phyloP scores from a whole-genome alignment of 345 rosid genomes.

The Cardiospermum halicacabum region DNA sequence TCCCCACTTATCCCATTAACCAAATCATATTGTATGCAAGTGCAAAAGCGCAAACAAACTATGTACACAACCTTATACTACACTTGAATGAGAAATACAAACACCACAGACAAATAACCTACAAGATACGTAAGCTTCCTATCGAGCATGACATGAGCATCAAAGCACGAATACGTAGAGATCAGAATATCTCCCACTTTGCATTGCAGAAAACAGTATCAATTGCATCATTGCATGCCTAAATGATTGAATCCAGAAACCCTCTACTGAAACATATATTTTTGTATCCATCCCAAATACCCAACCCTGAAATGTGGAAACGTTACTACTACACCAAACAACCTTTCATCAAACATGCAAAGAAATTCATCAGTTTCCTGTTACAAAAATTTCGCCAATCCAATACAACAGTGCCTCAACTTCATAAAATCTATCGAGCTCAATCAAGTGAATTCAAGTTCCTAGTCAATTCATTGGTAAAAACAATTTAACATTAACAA shows the following conservation, averaged over 20 bases:
- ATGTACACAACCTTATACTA: neutral
- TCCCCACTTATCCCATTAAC: neutral
- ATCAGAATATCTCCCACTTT: neutral
- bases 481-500: constrained; percentile 5
- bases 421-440: neutral
- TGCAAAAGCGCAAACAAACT: constrained; percentile 1
- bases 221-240: neutral
- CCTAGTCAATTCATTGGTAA: neutral
- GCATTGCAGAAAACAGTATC: neutral
- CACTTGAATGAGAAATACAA: neutral
- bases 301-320: neutral
- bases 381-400: neutral
- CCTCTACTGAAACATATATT: neutral
- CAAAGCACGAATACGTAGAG: neutral
- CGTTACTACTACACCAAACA: neutral
- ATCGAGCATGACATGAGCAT: neutral
- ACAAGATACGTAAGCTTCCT: neutral
- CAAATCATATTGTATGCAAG: neutral
- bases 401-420: neutral
- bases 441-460: neutral
- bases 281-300: neutral
- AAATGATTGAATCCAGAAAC: neutral
- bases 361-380: neutral
- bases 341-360: neutral
- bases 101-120: neutral